A percentile compares a stretch with the other conserved stretches of the same genome.
phyloP scores from a whole-genome alignment of 257 asterid genomes.

The Solanum pennellii region DNA sequence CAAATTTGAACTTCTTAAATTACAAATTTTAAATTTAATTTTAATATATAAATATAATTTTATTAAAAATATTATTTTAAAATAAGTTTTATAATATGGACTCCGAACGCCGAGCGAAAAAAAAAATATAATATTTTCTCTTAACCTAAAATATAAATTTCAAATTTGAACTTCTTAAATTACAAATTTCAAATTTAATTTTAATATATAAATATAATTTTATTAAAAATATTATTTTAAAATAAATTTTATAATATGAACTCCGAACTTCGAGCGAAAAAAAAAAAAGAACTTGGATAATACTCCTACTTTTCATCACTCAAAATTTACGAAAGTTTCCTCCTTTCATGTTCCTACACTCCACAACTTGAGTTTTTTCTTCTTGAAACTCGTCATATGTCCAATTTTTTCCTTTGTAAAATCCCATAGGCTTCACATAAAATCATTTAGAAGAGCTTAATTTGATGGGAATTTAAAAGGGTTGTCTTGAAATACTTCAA shows the following conservation, averaged over 20 bases:
- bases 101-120: too few relatives aligned
- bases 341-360: background rate
- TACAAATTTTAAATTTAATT: fast-evolving
- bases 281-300: background rate
- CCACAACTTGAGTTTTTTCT: background rate
- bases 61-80: too few relatives aligned
- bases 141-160: too few relatives aligned
- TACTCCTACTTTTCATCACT: background rate
- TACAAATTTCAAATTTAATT: too few relatives aligned
- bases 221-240: too few relatives aligned
- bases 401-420: background rate
- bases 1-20: fast-evolving
- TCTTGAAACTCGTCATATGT: conserved; percentile 6
- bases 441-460: background rate
- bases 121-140: too few relatives aligned
- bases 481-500: background rate
- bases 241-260: too few relatives aligned
- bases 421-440: background rate
- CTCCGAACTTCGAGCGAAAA: too few relatives aligned
- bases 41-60: too few relatives aligned
- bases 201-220: too few relatives aligned
- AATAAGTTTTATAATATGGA: too few relatives aligned
- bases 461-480: conserved; percentile 14
- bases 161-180: fast-evolving
- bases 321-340: background rate